Conservation (phyloP, 768 basidiomycete genomes). For the Psilocybe azurescens region DNA sequence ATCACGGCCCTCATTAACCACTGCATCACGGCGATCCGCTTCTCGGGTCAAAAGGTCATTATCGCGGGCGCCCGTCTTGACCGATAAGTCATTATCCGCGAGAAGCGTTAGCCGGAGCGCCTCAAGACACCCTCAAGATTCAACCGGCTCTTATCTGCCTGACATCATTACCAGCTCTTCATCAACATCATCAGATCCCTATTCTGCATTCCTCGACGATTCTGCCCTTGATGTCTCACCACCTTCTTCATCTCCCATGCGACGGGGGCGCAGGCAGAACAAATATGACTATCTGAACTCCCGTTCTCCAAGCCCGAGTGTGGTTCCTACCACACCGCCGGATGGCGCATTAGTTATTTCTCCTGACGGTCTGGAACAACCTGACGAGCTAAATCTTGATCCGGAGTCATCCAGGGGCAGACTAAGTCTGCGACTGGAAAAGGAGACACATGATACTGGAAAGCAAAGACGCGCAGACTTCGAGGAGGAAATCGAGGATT, state of each 20-base stretch:
- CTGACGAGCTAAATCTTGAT: slow-evolving; percentile 32
- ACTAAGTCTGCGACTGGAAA: slow-evolving; percentile 5
- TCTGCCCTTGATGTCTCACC: slow-evolving; percentile 31
- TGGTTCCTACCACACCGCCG: slow-evolving; percentile 50
- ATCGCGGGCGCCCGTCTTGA: slow-evolving; percentile 51
- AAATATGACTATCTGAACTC: slow-evolving; percentile 34
- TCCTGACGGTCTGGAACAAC: slow-evolving; percentile 24
- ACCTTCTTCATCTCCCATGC: slow-evolving; percentile 29
- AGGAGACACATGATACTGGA: not conserved
- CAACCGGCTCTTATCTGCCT: slow-evolving; percentile 14
- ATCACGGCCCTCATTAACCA: slow-evolving; percentile 35
- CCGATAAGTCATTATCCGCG: slow-evolving; percentile 42
- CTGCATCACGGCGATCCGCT: slow-evolving; percentile 43
- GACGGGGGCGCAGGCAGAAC: slow-evolving; percentile 39
- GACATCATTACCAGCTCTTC: slow-evolving; percentile 3
- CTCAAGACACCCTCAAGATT: slow-evolving; percentile 41
- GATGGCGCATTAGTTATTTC: slow-evolving; percentile 30
- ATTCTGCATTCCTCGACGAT: slow-evolving; percentile 19
- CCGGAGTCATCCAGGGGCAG: slow-evolving; percentile 6
- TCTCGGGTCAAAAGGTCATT: slow-evolving; percentile 52
- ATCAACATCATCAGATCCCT: slow-evolving; percentile 4
- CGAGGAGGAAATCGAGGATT: slow-evolving; percentile 6
- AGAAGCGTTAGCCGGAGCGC: slow-evolving; percentile 45
- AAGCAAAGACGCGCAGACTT: not conserved
- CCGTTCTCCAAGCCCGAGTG: slow-evolving; percentile 54